Conservation (phyloP, 495 filamentous ascomycete genomes). For the Penicillium argentinense region DNA sequence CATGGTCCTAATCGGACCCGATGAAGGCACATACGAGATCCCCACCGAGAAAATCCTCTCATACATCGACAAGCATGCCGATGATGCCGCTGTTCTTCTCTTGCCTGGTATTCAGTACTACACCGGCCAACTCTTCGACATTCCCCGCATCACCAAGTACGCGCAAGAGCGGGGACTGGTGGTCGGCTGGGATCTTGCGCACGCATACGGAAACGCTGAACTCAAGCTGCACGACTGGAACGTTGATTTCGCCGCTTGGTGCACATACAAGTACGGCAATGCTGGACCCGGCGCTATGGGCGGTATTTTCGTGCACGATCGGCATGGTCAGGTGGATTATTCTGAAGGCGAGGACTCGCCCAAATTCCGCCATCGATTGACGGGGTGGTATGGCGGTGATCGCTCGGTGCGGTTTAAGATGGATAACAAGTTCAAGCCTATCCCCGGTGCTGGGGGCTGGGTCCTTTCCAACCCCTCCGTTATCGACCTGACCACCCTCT, state of each 20-base stretch:
- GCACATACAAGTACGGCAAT: constrained; percentile 96
- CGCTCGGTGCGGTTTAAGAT: constrained; percentile 76
- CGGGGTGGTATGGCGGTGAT: constrained; percentile 90
- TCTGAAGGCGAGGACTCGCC: constrained; percentile 40
- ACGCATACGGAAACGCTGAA: constrained; percentile 88
- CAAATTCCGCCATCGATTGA: constrained; percentile 58
- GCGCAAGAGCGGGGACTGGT: constrained; percentile 74
- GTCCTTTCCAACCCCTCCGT: constrained; percentile 62
- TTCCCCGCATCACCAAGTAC: constrained; percentile 77
- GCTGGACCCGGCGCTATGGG: constrained; percentile 83
- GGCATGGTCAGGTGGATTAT: constrained; percentile 59
- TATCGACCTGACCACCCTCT: constrained; percentile 62
- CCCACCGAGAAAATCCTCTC: constrained; percentile 72
- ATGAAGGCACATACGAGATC: constrained; percentile 48
- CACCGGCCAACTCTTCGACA: constrained; percentile 87
- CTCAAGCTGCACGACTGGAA: constrained; percentile 87
- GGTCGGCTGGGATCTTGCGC: constrained; percentile 92
- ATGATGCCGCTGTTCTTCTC: constrained; percentile 74
- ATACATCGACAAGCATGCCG: constrained; percentile 72
- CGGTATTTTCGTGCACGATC: constrained; percentile 82
- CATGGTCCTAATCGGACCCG: constrained; percentile 75
- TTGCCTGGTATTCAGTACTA: constrained; percentile 95
- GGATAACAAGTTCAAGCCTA: constrained; percentile 77
- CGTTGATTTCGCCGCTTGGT: constrained; percentile 94
- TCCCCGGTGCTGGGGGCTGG: constrained; percentile 60